Base-by-base conservation (phyloP, 2,329 filamentous ascomycete genomes). In the Fusarium secorum region DNA sequence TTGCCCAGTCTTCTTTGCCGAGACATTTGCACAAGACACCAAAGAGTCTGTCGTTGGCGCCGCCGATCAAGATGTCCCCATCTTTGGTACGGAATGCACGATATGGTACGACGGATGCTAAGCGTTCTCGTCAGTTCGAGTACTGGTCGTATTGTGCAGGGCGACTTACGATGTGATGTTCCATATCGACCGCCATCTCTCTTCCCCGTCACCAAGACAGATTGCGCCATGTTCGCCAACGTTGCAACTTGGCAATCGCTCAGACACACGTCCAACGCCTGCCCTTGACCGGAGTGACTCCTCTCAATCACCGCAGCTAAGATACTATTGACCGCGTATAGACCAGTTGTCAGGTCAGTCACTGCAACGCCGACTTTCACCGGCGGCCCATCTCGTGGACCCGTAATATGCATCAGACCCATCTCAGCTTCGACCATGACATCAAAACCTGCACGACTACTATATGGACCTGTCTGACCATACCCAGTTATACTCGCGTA, bases 391-490 rank as follows among this genome's bases (percentile, higher is more conserved):
- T 97, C 92, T 60, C 94, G 87, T 62, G 88, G 87, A 26, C 95
- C 95, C 0, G 95, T 98, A 74, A 98, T 98, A 81, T 98, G 95
- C 95, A 99, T 98, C 62, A 98, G 83, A 1, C 95, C 95, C 83
- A 98, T 94, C 79, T 98, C 96, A 63, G 95, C 96, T 83, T 98
- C 96, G 7, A 99, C 95, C 95, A 99, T 98, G 74, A 99, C 95
- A 81, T 99, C 95, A 83, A 98, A 99, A 8, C 95, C 95, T 3
- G 95, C 94, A 11, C 95, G 88, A 68, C 90, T 88, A 6, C 90
- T 89, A 79, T 97, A 97, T 0, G 95, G 95, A 0, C 95, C 95
- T 1, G 92, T 97, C 79, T 98, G 95, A 4, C 95, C 95, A 77
- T 98, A 98, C 1, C 95, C 96, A 0, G 95, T 98, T 73, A 98